Percentiles rank a stretch among this genome's conserved stretches.
Evolutionary conservation across 176 grass and related monocot genomes (phyloP).

Genomic region (Stipa capillata): DNA sequence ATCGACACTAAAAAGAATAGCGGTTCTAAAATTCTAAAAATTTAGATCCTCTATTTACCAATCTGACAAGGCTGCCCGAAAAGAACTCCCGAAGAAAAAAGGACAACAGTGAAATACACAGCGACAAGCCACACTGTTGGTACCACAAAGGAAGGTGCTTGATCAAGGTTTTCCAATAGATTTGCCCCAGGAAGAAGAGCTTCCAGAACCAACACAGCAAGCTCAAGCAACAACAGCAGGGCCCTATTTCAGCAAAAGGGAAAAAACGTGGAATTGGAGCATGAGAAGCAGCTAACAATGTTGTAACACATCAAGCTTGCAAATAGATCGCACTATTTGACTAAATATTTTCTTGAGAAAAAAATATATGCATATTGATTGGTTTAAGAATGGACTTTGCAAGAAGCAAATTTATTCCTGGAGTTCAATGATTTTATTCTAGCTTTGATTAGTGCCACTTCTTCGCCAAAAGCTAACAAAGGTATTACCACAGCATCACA

Average conservation of each 20-base stretch:
- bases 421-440: too few species aligned
- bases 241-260: conserved; percentile 30
- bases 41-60: conserved; percentile 34
- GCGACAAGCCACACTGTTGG: conserved; percentile 27
- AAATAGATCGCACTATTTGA: background rate
- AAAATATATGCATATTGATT: background rate
- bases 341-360: background rate
- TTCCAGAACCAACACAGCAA: conserved; percentile 12
- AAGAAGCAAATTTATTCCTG: background rate
- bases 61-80: conserved; percentile 18
- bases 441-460: background rate
- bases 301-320: background rate
- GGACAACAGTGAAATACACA: conserved; percentile 13
- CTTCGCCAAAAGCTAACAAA: conserved; percentile 5
- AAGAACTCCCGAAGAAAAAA: background rate
- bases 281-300: background rate
- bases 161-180: conserved; percentile 1
- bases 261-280: background rate
- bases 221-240: conserved; percentile 64
- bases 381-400: background rate
- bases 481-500: background rate
- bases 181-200: conserved; percentile 15
- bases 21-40: conserved; percentile 28
- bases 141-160: conserved; percentile 2
- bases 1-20: conserved; percentile 42